These are phyloP conservation scores for Alternaria alternata DNA, from an alignment of 2,329 filamentous ascomycete species.

Conservation along the genomic window DNA sequence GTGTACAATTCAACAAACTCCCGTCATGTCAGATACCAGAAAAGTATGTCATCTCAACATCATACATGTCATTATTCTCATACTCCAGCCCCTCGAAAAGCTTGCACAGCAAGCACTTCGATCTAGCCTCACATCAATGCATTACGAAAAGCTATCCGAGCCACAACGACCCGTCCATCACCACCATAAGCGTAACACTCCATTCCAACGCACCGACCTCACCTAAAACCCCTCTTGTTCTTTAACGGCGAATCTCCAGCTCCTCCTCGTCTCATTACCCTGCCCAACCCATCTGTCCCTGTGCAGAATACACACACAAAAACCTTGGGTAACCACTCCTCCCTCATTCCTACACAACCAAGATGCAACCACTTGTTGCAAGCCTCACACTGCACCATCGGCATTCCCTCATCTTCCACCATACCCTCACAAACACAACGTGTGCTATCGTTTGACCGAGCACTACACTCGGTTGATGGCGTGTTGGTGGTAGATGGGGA, in stretches of 20 bases:
- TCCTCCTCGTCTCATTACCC: neutral
- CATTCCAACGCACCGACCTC: neutral
- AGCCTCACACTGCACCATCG: constrained; percentile 70
- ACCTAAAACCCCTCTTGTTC: neutral
- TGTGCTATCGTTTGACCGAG: constrained; percentile 59
- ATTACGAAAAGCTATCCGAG: neutral
- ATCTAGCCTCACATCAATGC: neutral
- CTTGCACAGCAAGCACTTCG: neutral
- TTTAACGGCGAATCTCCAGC: neutral
- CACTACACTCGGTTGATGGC: constrained; percentile 62
- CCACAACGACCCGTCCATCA: neutral
- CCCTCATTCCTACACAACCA: constrained; percentile 64
- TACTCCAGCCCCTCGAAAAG: neutral
- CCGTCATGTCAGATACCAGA: neutral
- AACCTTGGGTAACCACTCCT: constrained; percentile 54
- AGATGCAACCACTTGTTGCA: constrained; percentile 71
- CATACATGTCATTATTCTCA: neutral
- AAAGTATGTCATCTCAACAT: neutral
- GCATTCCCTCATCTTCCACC: constrained; percentile 58
- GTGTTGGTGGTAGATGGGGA: constrained; percentile 61
- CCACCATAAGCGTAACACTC: neutral
- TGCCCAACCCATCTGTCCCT: constrained; percentile 23
- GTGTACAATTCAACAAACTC: neutral
- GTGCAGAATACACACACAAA: constrained; percentile 54
- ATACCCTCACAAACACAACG: constrained; percentile 65